These are phyloP conservation scores for Cylindrodendrum hubeiense DNA, from an alignment of 2,329 filamentous ascomycete species.

Conservation along the genomic window DNA sequence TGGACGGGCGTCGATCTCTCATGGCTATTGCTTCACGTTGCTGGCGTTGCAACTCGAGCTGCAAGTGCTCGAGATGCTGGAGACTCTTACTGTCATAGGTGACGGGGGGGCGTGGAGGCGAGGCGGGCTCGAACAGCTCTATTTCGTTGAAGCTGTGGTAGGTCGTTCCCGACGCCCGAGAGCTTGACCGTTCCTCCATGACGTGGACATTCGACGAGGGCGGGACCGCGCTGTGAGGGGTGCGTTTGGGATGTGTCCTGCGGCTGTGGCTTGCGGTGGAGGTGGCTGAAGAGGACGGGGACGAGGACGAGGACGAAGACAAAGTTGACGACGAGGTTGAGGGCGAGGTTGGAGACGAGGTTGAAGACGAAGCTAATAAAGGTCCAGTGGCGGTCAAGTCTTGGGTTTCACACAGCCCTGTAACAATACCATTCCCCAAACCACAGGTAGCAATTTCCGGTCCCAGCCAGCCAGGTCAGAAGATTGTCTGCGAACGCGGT, in stretches of 20 bases:
- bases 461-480: conserved; percentile 38
- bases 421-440: conserved; percentile 32
- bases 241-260: background rate
- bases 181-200: conserved; percentile 54
- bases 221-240: background rate
- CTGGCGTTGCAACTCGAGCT: conserved; percentile 38
- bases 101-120: conserved; percentile 43
- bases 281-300: background rate
- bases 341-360: background rate
- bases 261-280: conserved; percentile 1
- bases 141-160: conserved; percentile 68
- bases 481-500: conserved; percentile 31
- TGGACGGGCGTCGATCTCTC: conserved; percentile 46
- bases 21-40: conserved; percentile 34
- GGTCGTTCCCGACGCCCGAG: conserved; percentile 61
- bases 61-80: conserved; percentile 37
- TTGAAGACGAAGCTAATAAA: conserved; percentile 2
- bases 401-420: conserved; percentile 27
- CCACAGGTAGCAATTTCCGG: conserved; percentile 38
- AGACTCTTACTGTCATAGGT: conserved; percentile 38
- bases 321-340: background rate
- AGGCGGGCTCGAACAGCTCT: conserved; percentile 59
- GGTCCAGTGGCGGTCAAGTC: conserved; percentile 20
- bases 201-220: conserved; percentile 36
- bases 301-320: background rate